phyloP scores from a whole-genome alignment of 2,329 filamentous ascomycete species.

The Verticillium isaacii region DNA sequence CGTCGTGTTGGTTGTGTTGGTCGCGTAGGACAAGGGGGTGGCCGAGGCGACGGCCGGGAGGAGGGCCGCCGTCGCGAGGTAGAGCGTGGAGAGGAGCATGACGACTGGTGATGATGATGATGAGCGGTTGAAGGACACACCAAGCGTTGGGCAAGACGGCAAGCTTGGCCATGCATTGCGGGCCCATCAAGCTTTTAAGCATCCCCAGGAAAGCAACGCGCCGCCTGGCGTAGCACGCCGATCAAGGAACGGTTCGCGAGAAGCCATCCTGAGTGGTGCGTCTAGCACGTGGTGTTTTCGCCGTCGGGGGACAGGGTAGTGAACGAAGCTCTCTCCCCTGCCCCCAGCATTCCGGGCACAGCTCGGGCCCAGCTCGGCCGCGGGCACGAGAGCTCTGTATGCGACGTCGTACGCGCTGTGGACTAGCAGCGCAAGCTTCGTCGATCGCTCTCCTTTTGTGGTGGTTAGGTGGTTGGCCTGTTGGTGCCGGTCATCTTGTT shows the following conservation, averaged over 20 bases:
- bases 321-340: neutral
- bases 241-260: neutral
- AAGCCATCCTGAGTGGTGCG: neutral
- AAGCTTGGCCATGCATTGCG: neutral
- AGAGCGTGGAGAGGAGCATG: constrained; percentile 8
- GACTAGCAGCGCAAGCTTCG: neutral
- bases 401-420: neutral
- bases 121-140: neutral
- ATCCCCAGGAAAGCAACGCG: neutral
- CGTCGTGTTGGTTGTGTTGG: constrained; percentile 17
- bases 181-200: neutral
- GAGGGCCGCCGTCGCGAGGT: constrained; percentile 7
- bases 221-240: neutral
- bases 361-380: neutral
- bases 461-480: neutral
- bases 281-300: neutral
- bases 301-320: neutral
- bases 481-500: neutral
- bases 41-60: constrained; percentile 22
- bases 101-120: neutral
- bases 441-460: neutral
- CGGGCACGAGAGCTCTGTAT: neutral
- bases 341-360: neutral
- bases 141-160: neutral
- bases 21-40: neutral